phyloP scores from a whole-genome alignment of 2,329 filamentous ascomycete species.

The Scortechinia acanthostroma region DNA sequence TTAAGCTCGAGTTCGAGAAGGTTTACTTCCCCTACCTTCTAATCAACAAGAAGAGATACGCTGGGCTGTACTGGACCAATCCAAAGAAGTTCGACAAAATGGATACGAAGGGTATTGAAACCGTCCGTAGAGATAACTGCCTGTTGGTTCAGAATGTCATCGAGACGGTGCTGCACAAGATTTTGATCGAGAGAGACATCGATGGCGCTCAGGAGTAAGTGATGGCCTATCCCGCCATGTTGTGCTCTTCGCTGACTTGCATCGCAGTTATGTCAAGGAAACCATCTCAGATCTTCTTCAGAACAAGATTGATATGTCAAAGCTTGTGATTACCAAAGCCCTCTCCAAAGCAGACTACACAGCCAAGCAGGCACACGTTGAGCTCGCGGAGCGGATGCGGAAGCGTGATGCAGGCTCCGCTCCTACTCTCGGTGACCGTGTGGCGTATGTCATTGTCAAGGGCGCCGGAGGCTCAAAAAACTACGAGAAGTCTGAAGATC shows the following conservation, averaged over 20 bases:
- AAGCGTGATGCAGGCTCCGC: slow-evolving; percentile 94
- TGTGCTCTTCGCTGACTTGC: slow-evolving; percentile 1
- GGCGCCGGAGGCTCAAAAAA: slow-evolving; percentile 84
- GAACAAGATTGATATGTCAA: slow-evolving; percentile 98
- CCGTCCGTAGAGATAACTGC: slow-evolving; percentile 93
- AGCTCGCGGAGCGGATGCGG: slow-evolving; percentile 91
- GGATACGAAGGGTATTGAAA: slow-evolving; percentile 99
- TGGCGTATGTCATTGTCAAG: slow-evolving; percentile 96
- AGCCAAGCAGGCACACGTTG: slow-evolving; percentile 90
- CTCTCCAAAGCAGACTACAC: slow-evolving; percentile 84
- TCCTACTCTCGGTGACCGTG: slow-evolving; percentile 85
- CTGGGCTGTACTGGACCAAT: slow-evolving; percentile 94
- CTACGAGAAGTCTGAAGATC: slow-evolving; percentile 94
- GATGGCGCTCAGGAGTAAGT: slow-evolving; percentile 83
- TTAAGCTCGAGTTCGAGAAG: slow-evolving; percentile 98
- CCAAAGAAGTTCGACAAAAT: slow-evolving; percentile 96
- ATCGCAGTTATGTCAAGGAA: slow-evolving; percentile 79
- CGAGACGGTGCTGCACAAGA: slow-evolving; percentile 90
- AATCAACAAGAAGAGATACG: slow-evolving; percentile 99
- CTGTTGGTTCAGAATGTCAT: slow-evolving; percentile 93
- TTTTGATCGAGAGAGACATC: slow-evolving; percentile 86
- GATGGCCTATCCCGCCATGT: background rate
- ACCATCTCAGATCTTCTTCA: slow-evolving; percentile 91
- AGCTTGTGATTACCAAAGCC: slow-evolving; percentile 97
- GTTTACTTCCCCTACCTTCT: slow-evolving; percentile 96